A percentile compares a stretch with the other conserved stretches of the same genome.
phyloP scores from a whole-genome alignment of 345 rosid species.

The Conringia planisiliqua region DNA sequence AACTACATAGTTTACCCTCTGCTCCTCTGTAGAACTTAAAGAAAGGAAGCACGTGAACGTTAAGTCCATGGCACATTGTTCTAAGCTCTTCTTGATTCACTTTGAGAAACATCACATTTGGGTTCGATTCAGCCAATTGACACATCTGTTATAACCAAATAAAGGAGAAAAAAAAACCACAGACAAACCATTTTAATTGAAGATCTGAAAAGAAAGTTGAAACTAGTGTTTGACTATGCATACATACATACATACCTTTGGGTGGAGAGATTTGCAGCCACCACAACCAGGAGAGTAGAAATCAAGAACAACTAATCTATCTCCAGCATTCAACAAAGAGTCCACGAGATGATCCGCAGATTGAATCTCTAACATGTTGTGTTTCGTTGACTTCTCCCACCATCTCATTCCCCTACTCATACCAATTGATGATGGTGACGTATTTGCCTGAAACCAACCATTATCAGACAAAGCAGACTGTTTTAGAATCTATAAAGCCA shows the following conservation, averaged over 20 bases:
- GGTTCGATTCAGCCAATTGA: constrained; percentile 72
- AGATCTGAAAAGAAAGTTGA: neutral
- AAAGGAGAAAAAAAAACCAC: neutral
- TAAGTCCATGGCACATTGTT: constrained; percentile 59
- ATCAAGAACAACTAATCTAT: constrained; percentile 55
- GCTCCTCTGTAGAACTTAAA: constrained; percentile 75
- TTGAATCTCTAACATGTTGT: constrained; percentile 63
- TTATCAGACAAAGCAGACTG: neutral
- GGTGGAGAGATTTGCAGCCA: constrained; percentile 82
- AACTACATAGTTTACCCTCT: constrained; percentile 66
- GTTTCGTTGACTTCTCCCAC: constrained; percentile 67
- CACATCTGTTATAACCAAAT: constrained; percentile 42
- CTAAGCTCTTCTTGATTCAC: constrained; percentile 69
- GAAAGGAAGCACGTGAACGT: constrained; percentile 74
- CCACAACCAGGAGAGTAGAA: constrained; percentile 88
- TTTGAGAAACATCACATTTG: constrained; percentile 54
- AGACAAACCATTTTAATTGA: neutral
- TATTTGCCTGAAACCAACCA: constrained; percentile 37
- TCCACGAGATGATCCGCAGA: constrained; percentile 63
- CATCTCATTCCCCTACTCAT: constrained; percentile 55
- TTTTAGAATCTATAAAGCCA: neutral
- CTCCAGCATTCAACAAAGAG: constrained; percentile 53
- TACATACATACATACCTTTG: constrained; percentile 43
- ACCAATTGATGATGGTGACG: constrained; percentile 35
- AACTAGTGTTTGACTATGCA: neutral